Percentiles rank a stretch among this genome's conserved stretches.
These are phyloP conservation scores for Elaeis guineensis DNA, from an alignment of 176 grass and related monocot species.

Conservation along the genomic window DNA sequence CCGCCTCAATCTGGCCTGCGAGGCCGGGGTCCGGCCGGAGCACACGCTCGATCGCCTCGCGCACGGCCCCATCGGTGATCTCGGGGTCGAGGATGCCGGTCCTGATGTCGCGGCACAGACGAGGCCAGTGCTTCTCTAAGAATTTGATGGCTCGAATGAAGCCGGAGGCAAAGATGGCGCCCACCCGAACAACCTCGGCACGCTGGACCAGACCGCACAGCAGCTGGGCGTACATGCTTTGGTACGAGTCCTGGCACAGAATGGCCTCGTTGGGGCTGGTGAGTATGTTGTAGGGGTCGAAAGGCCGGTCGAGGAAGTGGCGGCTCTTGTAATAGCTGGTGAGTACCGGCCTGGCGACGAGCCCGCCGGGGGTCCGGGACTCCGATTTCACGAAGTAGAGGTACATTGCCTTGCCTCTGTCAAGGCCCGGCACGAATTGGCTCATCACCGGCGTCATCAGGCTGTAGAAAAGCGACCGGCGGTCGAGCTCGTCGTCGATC, in stretches of 20 bases:
- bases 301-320: slow-evolving; percentile 68
- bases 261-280: slow-evolving; percentile 88
- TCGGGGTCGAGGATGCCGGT: slow-evolving; percentile 50
- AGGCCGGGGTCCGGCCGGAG: slow-evolving; percentile 49
- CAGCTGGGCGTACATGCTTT: slow-evolving; percentile 97
- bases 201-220: slow-evolving; percentile 81
- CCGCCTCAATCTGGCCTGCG: slow-evolving; percentile 52
- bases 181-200: slow-evolving; percentile 70
- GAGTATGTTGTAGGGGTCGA: slow-evolving; percentile 67
- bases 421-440: slow-evolving; percentile 59
- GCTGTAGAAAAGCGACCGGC: slow-evolving; percentile 67
- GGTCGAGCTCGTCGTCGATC: slow-evolving; percentile 74
- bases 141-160: slow-evolving; percentile 88
- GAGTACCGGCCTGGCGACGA: slow-evolving; percentile 64
- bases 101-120: slow-evolving; percentile 70
- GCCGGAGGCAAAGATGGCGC: slow-evolving; percentile 85
- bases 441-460: slow-evolving; percentile 93
- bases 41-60: slow-evolving; percentile 48
- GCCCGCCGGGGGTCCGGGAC: slow-evolving; percentile 71
- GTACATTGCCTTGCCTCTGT: slow-evolving; percentile 95
- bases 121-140: slow-evolving; percentile 80
- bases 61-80: slow-evolving; percentile 59
- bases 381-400: slow-evolving; percentile 82
- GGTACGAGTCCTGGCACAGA: slow-evolving; percentile 83
- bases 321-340: slow-evolving; percentile 94